A percentile compares a stretch with the other conserved stretches of the same genome.
Conservation (phyloP, 1,284 basidiomycete species). For the Sparassis latifolia region DNA sequence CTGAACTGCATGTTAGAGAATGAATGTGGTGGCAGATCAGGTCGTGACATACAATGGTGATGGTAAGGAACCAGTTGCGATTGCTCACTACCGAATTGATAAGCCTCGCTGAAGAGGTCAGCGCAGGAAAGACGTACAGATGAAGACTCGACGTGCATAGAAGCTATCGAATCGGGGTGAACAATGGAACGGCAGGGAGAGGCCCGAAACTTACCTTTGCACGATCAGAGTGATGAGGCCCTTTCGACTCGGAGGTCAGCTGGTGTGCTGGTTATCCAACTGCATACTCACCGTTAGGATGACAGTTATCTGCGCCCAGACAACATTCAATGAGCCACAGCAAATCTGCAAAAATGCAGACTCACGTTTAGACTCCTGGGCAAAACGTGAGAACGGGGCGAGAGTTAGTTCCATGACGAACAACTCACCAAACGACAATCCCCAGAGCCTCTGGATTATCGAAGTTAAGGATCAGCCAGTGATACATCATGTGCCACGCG, state of each 20-base stretch:
- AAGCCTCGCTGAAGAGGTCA: too few species aligned
- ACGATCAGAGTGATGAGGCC: conserved; percentile 10
- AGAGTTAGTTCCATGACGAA: background rate
- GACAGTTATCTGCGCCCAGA: too few species aligned
- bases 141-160: conserved; percentile 10
- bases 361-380: conserved; percentile 11
- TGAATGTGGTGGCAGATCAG: too few species aligned
- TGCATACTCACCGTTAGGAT: too few species aligned
- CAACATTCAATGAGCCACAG: too few species aligned
- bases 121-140: conserved; percentile 1
- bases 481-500: background rate
- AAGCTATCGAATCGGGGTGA: conserved; percentile 2
- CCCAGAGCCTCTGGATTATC: conserved; percentile 4
- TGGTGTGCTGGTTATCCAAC: too few species aligned
- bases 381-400: too few species aligned
- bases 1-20: too few species aligned
- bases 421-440: conserved; percentile 7
- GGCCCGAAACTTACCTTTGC: conserved; percentile 1
- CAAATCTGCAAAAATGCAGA: background rate
- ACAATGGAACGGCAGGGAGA: too few species aligned
- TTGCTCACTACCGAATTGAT: conserved; percentile 2
- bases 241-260: background rate
- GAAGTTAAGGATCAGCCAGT: conserved; percentile 14
- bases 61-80: conserved; percentile 3
- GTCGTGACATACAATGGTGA: conserved; percentile 1